Evolutionary conservation across 371 early-diverging fungal genomes (phyloP).

Genomic region (Entomophthora muscae): DNA sequence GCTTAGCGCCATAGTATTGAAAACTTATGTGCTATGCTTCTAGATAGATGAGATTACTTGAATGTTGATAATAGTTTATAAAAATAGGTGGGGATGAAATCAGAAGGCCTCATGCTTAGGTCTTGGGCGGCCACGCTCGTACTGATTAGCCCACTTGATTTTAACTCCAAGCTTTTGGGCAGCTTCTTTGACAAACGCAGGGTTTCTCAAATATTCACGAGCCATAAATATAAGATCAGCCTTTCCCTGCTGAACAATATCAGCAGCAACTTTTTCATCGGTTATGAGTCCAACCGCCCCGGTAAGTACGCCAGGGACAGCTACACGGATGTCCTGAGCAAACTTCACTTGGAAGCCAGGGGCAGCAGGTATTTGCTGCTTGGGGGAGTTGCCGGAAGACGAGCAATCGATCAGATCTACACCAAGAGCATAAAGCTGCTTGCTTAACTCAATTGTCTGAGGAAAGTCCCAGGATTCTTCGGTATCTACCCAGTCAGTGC

Average conservation of each 20-base stretch:
- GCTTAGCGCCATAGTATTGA: too few relatives aligned
- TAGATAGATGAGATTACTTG: too few relatives aligned
- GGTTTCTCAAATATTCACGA: conserved; percentile 54
- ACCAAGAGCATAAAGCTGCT: conserved; percentile 34
- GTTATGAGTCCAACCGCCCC: conserved; percentile 63
- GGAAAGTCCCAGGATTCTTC: conserved; percentile 37
- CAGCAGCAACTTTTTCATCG: conserved; percentile 40
- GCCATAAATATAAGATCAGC: conserved; percentile 64
- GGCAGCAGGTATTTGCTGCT: conserved; percentile 24
- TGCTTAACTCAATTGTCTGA: conserved; percentile 38
- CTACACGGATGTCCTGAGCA: conserved; percentile 32
- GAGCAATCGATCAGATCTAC: conserved; percentile 65
- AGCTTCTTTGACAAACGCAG: conserved; percentile 27
- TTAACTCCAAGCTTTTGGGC: conserved; percentile 40
- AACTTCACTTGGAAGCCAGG: conserved; percentile 58
- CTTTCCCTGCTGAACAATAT: conserved; percentile 33
- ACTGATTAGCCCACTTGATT: conserved; percentile 44
- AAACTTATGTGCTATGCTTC: too few relatives aligned
- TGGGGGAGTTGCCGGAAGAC: conserved; percentile 35
- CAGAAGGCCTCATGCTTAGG: conserved; percentile 7
- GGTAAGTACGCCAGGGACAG: conserved; percentile 30
- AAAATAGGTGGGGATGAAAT: too few relatives aligned
- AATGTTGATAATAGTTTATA: too few relatives aligned
- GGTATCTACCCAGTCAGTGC: conserved; percentile 44
- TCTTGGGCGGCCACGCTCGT: conserved; percentile 19